Evolutionary conservation across 2,329 filamentous ascomycete genomes (phyloP).

Genomic region (Penicillium sp.): DNA sequence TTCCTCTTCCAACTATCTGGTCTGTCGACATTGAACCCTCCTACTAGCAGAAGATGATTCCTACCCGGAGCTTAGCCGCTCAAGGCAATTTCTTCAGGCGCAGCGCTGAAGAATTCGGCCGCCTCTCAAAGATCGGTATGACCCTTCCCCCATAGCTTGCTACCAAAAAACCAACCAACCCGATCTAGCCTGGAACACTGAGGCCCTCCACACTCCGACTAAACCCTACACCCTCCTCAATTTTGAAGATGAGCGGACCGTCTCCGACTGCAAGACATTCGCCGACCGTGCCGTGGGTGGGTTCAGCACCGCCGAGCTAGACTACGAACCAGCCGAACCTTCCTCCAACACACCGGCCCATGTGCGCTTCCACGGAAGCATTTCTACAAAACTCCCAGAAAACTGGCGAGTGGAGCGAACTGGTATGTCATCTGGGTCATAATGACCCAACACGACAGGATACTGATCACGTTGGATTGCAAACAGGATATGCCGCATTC

Average conservation of each 20-base stretch:
- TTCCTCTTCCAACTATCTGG: neutral
- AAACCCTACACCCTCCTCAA: constrained; percentile 43
- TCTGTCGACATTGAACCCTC: neutral
- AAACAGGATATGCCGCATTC: constrained; percentile 84
- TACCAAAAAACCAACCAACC: constrained; percentile 7
- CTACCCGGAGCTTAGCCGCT: constrained; percentile 40
- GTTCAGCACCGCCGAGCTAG: constrained; percentile 72
- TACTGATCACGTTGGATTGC: constrained; percentile 1
- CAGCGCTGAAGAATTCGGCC: constrained; percentile 60
- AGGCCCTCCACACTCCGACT: constrained; percentile 37
- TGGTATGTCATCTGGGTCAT: constrained; percentile 24
- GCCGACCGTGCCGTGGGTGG: constrained; percentile 85
- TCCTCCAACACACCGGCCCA: constrained; percentile 56
- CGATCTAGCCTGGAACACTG: constrained; percentile 42
- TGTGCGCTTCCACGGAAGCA: constrained; percentile 80
- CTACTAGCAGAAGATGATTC: constrained; percentile 32
- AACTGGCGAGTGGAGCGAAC: constrained; percentile 52
- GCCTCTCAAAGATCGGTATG: constrained; percentile 56
- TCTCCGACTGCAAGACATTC: constrained; percentile 66
- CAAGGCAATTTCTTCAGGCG: constrained; percentile 57
- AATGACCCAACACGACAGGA: neutral
- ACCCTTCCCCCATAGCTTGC: neutral
- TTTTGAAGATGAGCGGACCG: constrained; percentile 39
- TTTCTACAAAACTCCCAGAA: constrained; percentile 79
- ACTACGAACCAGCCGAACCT: constrained; percentile 58